Conservation (phyloP, 345 rosid genomes). For the Cardiospermum halicacabum region DNA sequence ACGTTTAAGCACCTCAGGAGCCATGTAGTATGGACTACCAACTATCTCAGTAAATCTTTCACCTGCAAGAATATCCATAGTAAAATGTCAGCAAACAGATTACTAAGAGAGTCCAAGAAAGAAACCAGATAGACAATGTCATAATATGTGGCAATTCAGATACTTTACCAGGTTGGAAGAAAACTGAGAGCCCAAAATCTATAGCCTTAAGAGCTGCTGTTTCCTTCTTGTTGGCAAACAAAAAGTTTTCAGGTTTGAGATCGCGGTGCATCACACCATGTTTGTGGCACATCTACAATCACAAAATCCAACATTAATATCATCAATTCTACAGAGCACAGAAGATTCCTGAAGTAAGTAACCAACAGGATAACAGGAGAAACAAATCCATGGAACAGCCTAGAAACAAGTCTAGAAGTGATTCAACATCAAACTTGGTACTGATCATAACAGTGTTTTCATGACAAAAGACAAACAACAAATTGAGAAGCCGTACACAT, state of each 20-base stretch:
- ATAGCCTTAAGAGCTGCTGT: constrained; percentile 75
- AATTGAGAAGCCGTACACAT: neutral
- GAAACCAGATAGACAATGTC: neutral
- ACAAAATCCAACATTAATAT: constrained; percentile 12
- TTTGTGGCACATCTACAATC: constrained; percentile 73
- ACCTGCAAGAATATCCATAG: constrained; percentile 36
- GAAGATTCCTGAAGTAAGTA: neutral
- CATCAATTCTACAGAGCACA: constrained; percentile 2
- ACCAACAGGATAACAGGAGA: neutral
- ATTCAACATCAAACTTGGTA: neutral
- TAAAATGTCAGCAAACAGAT: constrained; percentile 13
- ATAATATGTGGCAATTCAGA: neutral
- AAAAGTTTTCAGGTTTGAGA: constrained; percentile 90
- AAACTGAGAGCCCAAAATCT: constrained; percentile 94
- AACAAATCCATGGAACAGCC: neutral
- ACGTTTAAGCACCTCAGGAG: constrained; percentile 88
- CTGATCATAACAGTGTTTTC: neutral
- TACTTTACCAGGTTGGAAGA: constrained; percentile 84
- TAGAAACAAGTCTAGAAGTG: neutral
- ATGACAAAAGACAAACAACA: neutral
- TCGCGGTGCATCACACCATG: constrained; percentile 95
- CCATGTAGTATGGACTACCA: constrained; percentile 99
- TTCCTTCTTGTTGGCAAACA: constrained; percentile 89
- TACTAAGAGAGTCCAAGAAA: neutral
- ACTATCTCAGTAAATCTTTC: constrained; percentile 86